phyloP scores from a whole-genome alignment of 192 early-diverging fungal species.

The Coemansia sp. region DNA sequence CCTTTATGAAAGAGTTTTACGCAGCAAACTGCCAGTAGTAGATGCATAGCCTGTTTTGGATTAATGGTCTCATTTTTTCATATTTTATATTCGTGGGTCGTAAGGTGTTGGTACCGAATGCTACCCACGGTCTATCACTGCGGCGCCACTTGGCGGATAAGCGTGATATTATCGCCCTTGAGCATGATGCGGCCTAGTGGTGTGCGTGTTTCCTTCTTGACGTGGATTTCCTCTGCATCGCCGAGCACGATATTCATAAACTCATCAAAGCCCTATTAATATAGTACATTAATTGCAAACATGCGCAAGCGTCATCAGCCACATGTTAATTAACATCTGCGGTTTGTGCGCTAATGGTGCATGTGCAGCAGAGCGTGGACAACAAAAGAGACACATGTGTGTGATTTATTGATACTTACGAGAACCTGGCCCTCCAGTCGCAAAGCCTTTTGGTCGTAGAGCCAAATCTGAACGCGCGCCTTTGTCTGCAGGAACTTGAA shows the following conservation, averaged over 20 bases:
- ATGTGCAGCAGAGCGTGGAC: not conserved
- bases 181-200: conserved; percentile 85
- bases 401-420: conserved; percentile 52
- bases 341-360: not conserved
- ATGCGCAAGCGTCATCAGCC: not conserved
- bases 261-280: conserved; percentile 90
- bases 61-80: not conserved
- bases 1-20: conserved; percentile 82
- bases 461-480: conserved; percentile 89
- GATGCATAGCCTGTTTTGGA: not conserved
- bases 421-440: conserved; percentile 93
- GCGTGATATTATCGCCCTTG: conserved; percentile 97
- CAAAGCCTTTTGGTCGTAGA: conserved; percentile 83
- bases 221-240: conserved; percentile 78
- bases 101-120: not conserved
- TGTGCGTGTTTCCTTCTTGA: conserved; percentile 75
- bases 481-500: conserved; percentile 95
- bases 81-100: not conserved
- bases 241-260: conserved; percentile 97
- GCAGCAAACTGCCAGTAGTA: conserved; percentile 17
- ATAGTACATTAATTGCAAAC: not conserved
- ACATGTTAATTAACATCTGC: not conserved
- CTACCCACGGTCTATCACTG: not conserved
- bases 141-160: conserved; percentile 59
- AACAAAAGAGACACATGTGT: not conserved